Evolutionary conservation across 441 rosid species (phyloP), one percentile per base, ranked within the genome.

Genomic region (Isatis lusitanica): DNA sequence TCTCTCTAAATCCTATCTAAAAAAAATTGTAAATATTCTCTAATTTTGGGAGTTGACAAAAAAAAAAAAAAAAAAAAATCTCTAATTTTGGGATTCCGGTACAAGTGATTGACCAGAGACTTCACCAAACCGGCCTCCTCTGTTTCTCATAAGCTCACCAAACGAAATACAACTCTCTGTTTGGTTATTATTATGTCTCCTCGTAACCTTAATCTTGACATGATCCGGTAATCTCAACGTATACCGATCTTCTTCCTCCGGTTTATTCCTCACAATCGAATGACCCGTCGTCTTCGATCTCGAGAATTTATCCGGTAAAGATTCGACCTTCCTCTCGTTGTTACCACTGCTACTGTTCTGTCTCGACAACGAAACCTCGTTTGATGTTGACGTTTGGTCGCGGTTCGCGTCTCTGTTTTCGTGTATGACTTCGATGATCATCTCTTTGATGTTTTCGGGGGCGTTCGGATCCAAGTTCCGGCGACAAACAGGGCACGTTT

Each of bases 401-500:
- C 11, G 70, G 9, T 47, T 70, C 0, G 2, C 57, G 6, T 71
- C 73, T 16, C 55, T 63, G 3, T 76, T 80, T 7, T 88, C 89
- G 71, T 72, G 80, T 60, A 77, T 43, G 24, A 86, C 82, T 17
- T 75, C 83, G 31, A 87, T 90, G 78, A 85, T 56, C 1, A 78
- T 47, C 44, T 80, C 84, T 57, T 63, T 72, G 61, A 47, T 53
- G 77, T 72, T 77, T 46, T 77, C 77, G 0, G 66, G 70, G 0
- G 77, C 66, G 50, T 15, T 62, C 26, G 77, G 80, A 68, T 89
- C 94, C 1, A 94, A 83, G 26, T 88, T 82, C 12, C 83, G 77
- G 0, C 97, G 95, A 77, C 98, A 94, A 46, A 94, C 93, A 0
- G 97, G 99, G 9, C 99, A 94, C 1, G 97, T 88, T 70, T 86